Conservation (phyloP, 2,329 filamentous ascomycete genomes). For the Beauveria rudraprayagi region DNA sequence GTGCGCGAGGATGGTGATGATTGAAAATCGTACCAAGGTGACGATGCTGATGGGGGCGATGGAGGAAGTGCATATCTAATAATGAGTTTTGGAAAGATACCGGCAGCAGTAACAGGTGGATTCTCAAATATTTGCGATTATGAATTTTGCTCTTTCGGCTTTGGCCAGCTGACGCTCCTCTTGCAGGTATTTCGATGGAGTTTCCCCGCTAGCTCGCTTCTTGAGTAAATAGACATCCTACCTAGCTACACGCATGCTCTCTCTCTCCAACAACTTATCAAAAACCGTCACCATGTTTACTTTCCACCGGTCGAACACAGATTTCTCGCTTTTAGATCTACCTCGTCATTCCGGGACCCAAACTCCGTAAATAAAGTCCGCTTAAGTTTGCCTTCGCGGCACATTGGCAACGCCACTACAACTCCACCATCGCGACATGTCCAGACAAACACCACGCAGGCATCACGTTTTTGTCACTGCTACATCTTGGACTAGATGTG, state of each 20-base stretch:
- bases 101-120: not conserved
- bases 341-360: too few species aligned
- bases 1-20: not conserved
- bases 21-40: not conserved
- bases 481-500: not conserved
- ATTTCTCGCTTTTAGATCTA: not conserved
- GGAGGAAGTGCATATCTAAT: not conserved
- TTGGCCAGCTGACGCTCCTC: not conserved
- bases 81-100: too few species aligned
- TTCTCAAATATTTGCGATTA: not conserved
- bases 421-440: constrained; percentile 9
- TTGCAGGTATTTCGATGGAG: not conserved
- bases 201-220: not conserved
- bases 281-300: not conserved
- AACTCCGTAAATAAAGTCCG: not conserved
- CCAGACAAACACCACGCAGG: constrained; percentile 4
- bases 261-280: not conserved
- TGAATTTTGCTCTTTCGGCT: too few species aligned
- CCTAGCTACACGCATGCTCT: not conserved
- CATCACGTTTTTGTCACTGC: constrained; percentile 5
- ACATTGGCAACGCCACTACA: constrained; percentile 3
- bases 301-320: not conserved
- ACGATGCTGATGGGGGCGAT: not conserved
- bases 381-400: constrained; percentile 2
- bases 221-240: not conserved